A percentile compares a stretch with the other conserved stretches of the same genome.
Conservation (phyloP, 2,329 filamentous ascomycete genomes). For the Cladosporium sp. region DNA sequence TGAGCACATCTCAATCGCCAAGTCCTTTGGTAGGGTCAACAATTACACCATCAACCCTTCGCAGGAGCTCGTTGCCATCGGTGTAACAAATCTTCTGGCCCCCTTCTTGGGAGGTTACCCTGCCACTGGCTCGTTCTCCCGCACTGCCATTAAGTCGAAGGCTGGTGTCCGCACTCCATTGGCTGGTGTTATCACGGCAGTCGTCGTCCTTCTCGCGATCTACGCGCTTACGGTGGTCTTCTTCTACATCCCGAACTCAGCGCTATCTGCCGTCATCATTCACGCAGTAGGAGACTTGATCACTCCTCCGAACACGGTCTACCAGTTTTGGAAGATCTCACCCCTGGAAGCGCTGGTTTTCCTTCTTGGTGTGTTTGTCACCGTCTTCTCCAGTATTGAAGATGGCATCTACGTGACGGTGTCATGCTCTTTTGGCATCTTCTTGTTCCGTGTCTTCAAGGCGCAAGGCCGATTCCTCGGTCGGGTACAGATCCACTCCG, state of each 20-base stretch:
- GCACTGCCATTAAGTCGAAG: constrained; percentile 95
- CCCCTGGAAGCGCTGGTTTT: constrained; percentile 89
- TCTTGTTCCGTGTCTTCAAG: constrained; percentile 78
- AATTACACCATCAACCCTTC: constrained; percentile 95
- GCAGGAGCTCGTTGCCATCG: constrained; percentile 92
- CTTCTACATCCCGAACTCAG: constrained; percentile 82
- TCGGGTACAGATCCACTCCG: constrained; percentile 73
- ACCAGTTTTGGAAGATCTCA: constrained; percentile 91
- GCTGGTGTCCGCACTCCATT: constrained; percentile 89
- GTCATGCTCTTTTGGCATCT: constrained; percentile 64
- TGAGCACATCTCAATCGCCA: constrained; percentile 94
- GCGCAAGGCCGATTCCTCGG: constrained; percentile 80
- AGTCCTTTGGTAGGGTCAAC: constrained; percentile 92
- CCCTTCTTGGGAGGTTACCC: constrained; percentile 90
- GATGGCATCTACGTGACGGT: constrained; percentile 89
- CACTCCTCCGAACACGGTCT: constrained; percentile 82
- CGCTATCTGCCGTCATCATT: constrained; percentile 83
- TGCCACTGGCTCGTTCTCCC: constrained; percentile 89
- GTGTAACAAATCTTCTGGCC: constrained; percentile 80
- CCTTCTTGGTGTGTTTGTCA: constrained; percentile 85
- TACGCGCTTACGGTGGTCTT: constrained; percentile 85
- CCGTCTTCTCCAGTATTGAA: constrained; percentile 82
- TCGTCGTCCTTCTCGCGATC: constrained; percentile 81
- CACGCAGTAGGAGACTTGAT: constrained; percentile 92
- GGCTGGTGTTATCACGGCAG: constrained; percentile 79